Percentiles rank a stretch among this genome's conserved stretches.
These are phyloP conservation scores for Monascus ruber DNA, from an alignment of 2,329 filamentous ascomycete species.

Conservation along the genomic window DNA sequence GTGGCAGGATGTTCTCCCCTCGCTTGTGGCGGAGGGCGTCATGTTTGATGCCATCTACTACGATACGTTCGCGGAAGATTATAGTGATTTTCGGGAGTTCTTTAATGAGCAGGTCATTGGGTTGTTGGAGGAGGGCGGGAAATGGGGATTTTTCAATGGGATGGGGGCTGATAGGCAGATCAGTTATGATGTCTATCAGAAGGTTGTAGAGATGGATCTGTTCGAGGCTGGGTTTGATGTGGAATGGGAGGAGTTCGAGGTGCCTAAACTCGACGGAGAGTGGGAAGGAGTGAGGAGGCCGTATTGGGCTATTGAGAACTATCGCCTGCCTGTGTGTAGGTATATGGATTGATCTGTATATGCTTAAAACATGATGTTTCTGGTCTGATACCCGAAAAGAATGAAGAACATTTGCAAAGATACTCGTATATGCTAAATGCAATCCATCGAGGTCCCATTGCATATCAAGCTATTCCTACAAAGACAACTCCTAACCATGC, in stretches of 20 bases:
- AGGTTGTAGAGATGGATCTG: constrained; percentile 82
- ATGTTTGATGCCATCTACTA: constrained; percentile 88
- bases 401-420: neutral
- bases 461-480: too few relatives aligned
- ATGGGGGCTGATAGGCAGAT: constrained; percentile 84
- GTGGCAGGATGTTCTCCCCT: constrained; percentile 72
- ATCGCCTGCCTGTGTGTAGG: constrained; percentile 33
- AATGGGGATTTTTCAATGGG: constrained; percentile 57
- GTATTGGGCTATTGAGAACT: constrained; percentile 72
- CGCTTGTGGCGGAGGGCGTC: constrained; percentile 55
- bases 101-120: constrained; percentile 79
- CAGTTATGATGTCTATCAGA: constrained; percentile 92
- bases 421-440: too few relatives aligned
- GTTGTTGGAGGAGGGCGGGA: constrained; percentile 48
- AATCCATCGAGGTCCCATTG: too few relatives aligned
- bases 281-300: constrained; percentile 82
- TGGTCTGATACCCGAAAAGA: neutral
- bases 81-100: constrained; percentile 71
- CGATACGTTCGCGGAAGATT: constrained; percentile 94
- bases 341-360: constrained; percentile 21
- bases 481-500: too few relatives aligned
- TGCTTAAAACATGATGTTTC: neutral
- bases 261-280: constrained; percentile 63
- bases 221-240: constrained; percentile 82
- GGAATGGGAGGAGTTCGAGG: constrained; percentile 67